Evolutionary conservation across 2,329 filamentous ascomycete genomes (phyloP).

Genomic region (Diplocarpon rosae): DNA sequence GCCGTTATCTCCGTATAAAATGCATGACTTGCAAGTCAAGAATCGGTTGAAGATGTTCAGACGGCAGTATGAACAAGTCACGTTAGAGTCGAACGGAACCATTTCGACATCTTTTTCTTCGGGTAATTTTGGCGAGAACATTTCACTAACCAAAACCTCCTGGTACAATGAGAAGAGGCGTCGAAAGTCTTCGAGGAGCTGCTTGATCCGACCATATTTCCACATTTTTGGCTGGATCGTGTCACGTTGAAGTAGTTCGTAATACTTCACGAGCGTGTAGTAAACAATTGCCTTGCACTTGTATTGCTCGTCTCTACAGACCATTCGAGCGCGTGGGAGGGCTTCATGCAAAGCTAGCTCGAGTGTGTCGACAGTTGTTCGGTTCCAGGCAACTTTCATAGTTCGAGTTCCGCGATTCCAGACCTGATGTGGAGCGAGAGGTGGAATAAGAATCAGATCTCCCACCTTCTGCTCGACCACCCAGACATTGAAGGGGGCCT

Average conservation of each 20-base stretch:
- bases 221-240: constrained; percentile 32
- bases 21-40: constrained; percentile 79
- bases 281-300: constrained; percentile 97
- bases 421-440: constrained; percentile 89
- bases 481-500: constrained; percentile 85
- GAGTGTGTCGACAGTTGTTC: constrained; percentile 84
- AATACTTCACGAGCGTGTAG: constrained; percentile 74
- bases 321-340: constrained; percentile 75
- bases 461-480: constrained; percentile 83
- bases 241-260: constrained; percentile 45
- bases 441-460: constrained; percentile 88
- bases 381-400: constrained; percentile 97
- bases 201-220: constrained; percentile 39
- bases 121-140: constrained; percentile 54
- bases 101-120: constrained; percentile 63
- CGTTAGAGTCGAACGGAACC: constrained; percentile 74
- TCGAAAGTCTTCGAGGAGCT: constrained; percentile 75
- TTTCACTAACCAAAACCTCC: constrained; percentile 71
- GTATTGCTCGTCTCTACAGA: constrained; percentile 96
- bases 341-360: constrained; percentile 79
- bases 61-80: constrained; percentile 92
- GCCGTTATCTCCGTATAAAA: constrained; percentile 53
- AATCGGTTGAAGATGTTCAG: constrained; percentile 98
- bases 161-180: constrained; percentile 69
- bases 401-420: constrained; percentile 96